A percentile compares a stretch with the other conserved stretches of the same genome.
phyloP scores from a whole-genome alignment of 2,329 filamentous ascomycete genomes.

The Thelonectria rubi region DNA sequence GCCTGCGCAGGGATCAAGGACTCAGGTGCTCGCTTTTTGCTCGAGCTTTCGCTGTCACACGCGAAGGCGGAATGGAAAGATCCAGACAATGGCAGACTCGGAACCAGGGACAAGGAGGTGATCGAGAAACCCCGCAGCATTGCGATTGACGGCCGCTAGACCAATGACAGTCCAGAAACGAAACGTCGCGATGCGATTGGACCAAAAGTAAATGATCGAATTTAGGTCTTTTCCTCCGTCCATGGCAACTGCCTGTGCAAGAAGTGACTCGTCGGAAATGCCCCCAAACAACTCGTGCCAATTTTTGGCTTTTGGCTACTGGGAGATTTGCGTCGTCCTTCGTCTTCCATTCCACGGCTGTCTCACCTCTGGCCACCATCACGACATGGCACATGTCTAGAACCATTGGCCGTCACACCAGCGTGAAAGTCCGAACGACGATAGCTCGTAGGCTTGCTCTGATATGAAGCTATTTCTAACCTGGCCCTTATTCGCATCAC shows the following conservation, averaged over 20 bases:
- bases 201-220: slow-evolving; percentile 32
- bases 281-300: not conserved
- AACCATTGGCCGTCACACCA: not conserved
- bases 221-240: slow-evolving; percentile 16
- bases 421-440: too few relatives aligned
- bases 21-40: slow-evolving; percentile 11
- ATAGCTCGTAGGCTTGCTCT: not conserved
- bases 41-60: slow-evolving; percentile 28
- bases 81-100: slow-evolving; percentile 18
- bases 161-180: slow-evolving; percentile 40
- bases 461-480: not conserved
- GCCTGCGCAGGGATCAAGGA: slow-evolving; percentile 25
- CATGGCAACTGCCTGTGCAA: slow-evolving; percentile 13
- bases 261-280: slow-evolving; percentile 13
- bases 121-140: slow-evolving; percentile 39
- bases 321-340: not conserved
- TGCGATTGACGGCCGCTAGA: slow-evolving; percentile 42
- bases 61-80: slow-evolving; percentile 20
- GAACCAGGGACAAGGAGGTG: slow-evolving; percentile 25
- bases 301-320: slow-evolving; percentile 10
- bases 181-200: slow-evolving; percentile 39
- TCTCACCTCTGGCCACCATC: not conserved
- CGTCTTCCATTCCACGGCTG: not conserved
- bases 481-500: not conserved
- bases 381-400: not conserved